A percentile compares a stretch with the other conserved stretches of the same genome.
Conservation (phyloP, 2,329 filamentous ascomycete genomes). For the Mycocentrospora acerina region DNA sequence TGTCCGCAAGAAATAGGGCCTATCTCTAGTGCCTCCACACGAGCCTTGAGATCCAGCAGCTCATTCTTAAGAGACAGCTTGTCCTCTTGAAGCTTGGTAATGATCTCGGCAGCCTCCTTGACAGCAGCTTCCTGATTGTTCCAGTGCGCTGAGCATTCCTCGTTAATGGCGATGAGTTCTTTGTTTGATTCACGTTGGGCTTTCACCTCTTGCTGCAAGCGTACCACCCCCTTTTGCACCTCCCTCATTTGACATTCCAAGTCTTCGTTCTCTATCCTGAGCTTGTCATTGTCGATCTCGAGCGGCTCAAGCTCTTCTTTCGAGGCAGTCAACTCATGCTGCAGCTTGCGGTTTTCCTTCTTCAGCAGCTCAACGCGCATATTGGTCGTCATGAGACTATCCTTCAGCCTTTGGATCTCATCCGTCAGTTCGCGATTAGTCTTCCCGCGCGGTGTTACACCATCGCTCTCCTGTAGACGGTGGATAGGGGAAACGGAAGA, state of each 20-base stretch:
- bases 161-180: slow-evolving; percentile 29
- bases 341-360: slow-evolving; percentile 33
- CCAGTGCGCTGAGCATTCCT: slow-evolving; percentile 28
- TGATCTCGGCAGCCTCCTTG: slow-evolving; percentile 37
- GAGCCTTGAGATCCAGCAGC: slow-evolving; percentile 22
- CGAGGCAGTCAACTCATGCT: slow-evolving; percentile 25
- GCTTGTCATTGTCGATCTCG: slow-evolving; percentile 25
- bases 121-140: slow-evolving; percentile 29
- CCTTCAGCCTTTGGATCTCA: slow-evolving; percentile 29
- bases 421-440: slow-evolving; percentile 32
- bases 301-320: slow-evolving; percentile 29
- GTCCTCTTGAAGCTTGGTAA: slow-evolving; percentile 31
- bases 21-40: slow-evolving; percentile 17
- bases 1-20: slow-evolving; percentile 10
- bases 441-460: slow-evolving; percentile 20
- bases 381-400: slow-evolving; percentile 31
- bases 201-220: slow-evolving; percentile 15
- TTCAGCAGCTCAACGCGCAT: slow-evolving; percentile 34
- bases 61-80: slow-evolving; percentile 26
- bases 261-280: slow-evolving; percentile 23
- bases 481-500: slow-evolving; percentile 30
- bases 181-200: slow-evolving; percentile 20
- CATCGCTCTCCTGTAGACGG: slow-evolving; percentile 20
- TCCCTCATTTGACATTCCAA: slow-evolving; percentile 13
- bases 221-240: slow-evolving; percentile 18